These are phyloP conservation scores for Dendrocalamus latiflorus DNA, from an alignment of 202 grass and related monocot species.

Conservation along the genomic window DNA sequence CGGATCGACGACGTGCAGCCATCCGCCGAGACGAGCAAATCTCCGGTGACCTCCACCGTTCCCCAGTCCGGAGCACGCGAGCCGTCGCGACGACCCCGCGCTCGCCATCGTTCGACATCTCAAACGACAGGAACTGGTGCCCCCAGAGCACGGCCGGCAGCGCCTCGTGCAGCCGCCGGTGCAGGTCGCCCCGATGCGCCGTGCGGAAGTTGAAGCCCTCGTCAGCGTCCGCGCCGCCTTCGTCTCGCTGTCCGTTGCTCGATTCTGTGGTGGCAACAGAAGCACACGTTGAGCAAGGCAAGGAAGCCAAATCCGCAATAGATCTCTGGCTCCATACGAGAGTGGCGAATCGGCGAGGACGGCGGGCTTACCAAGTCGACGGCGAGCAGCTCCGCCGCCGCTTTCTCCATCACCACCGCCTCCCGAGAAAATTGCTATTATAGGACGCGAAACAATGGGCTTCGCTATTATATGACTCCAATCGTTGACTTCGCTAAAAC, in stretches of 20 bases:
- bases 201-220: conserved; percentile 54
- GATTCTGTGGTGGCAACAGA: too few relatives aligned
- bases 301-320: too few relatives aligned
- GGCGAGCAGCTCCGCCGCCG: conserved; percentile 3
- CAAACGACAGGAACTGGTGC: conserved; percentile 74
- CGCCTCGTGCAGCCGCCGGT: conserved; percentile 47
- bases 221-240: conserved; percentile 32
- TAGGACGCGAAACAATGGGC: too few relatives aligned
- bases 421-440: too few relatives aligned
- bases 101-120: conserved; percentile 1
- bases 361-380: too few relatives aligned
- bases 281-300: too few relatives aligned
- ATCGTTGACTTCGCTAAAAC: too few relatives aligned
- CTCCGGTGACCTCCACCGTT: conserved; percentile 46
- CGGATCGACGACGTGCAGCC: conserved; percentile 68
- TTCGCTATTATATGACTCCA: too few relatives aligned
- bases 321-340: too few relatives aligned
- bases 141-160: conserved; percentile 68
- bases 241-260: too few relatives aligned
- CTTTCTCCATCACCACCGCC: conserved; percentile 66
- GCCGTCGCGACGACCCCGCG: conserved; percentile 1
- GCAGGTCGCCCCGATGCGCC: conserved; percentile 75
- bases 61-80: conserved; percentile 28
- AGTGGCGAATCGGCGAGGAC: too few relatives aligned
- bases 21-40: conserved; percentile 76